Evolutionary conservation across 148 eudicot genomes (phyloP).

Genomic region (Fagopyrum homotropicum): DNA sequence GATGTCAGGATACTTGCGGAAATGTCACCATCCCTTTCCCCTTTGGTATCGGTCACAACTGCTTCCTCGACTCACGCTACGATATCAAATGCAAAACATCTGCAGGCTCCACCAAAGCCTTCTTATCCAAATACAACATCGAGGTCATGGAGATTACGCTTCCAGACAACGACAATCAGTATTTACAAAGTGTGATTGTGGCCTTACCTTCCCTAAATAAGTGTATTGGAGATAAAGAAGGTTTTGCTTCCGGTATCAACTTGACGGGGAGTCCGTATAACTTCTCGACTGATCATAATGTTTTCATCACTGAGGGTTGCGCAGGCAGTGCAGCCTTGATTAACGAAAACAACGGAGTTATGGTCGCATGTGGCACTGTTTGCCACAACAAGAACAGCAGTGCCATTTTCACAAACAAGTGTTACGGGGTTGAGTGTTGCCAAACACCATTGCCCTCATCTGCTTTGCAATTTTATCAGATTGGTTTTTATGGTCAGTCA

Average conservation of each 20-base stretch:
- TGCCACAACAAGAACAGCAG: slow-evolving; percentile 10
- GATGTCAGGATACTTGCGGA: slow-evolving; percentile 21
- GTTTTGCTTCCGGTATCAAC: not conserved
- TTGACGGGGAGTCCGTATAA: slow-evolving; percentile 13
- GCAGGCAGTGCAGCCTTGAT: slow-evolving; percentile 11
- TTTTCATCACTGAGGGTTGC: slow-evolving; percentile 17
- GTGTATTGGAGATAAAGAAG: not conserved
- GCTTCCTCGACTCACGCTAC: slow-evolving; percentile 13
- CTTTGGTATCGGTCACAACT: slow-evolving; percentile 25
- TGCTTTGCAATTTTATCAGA: not conserved
- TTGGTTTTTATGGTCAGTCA: not conserved
- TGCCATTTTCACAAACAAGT: not conserved
- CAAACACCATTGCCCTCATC: slow-evolving; percentile 3
- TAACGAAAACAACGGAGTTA: not conserved
- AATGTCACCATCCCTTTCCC: slow-evolving; percentile 26
- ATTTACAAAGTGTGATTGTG: not conserved
- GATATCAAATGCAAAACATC: slow-evolving; percentile 18
- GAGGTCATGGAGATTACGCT: slow-evolving; percentile 16
- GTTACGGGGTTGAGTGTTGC: slow-evolving; percentile 38
- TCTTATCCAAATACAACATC: slow-evolving; percentile 7
- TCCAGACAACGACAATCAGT: no score
- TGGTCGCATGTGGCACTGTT: slow-evolving; percentile 17
- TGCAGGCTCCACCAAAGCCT: slow-evolving; percentile 6
- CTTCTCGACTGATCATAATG: not conserved
- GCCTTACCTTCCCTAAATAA: not conserved